Evolutionary conservation across 805 yeast genomes (phyloP).

Genomic region (Priceomyces fermenticarens): DNA sequence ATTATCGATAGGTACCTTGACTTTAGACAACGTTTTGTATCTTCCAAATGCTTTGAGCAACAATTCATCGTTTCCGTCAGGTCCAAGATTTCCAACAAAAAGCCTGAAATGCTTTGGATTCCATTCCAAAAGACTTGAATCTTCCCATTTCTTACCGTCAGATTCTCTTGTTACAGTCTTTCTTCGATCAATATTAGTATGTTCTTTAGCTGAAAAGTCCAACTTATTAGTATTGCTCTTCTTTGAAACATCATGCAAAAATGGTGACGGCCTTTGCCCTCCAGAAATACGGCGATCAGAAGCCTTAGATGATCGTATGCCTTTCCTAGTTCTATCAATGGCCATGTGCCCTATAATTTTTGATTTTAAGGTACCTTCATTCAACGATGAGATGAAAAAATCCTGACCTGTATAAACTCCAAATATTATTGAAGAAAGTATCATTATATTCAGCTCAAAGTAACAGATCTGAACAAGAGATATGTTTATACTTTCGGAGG

Average conservation of each 20-base stretch:
- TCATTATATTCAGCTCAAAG: too few relatives aligned
- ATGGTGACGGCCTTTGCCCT: slow-evolving; percentile 46
- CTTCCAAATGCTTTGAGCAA: slow-evolving; percentile 53
- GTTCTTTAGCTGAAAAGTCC: slow-evolving; percentile 9
- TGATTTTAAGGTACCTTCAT: too few relatives aligned
- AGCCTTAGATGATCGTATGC: slow-evolving; percentile 29
- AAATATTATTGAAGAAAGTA: too few relatives aligned
- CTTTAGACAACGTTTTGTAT: slow-evolving; percentile 55
- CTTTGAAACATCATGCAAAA: slow-evolving; percentile 25
- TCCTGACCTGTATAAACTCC: too few relatives aligned
- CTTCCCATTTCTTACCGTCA: slow-evolving; percentile 50
- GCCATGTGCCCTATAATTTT: too few relatives aligned
- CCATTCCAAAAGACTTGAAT: slow-evolving; percentile 53
- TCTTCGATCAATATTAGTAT: background rate
- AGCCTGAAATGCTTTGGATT: slow-evolving; percentile 67
- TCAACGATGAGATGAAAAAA: too few relatives aligned
- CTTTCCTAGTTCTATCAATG: too few relatives aligned
- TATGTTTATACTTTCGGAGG: slow-evolving; percentile 83
- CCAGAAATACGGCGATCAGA: slow-evolving; percentile 58
- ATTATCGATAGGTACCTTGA: slow-evolving; percentile 55
- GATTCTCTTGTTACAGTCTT: slow-evolving; percentile 40
- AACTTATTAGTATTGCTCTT: slow-evolving; percentile 17
- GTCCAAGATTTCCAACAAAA: slow-evolving; percentile 73
- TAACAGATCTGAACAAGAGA: background rate
- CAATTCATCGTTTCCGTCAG: slow-evolving; percentile 59